Evolutionary conservation across 169 alveolate genomes (phyloP), one percentile per base, ranked within the genome.

Genomic region (Cryptosporidium andersoni): DNA sequence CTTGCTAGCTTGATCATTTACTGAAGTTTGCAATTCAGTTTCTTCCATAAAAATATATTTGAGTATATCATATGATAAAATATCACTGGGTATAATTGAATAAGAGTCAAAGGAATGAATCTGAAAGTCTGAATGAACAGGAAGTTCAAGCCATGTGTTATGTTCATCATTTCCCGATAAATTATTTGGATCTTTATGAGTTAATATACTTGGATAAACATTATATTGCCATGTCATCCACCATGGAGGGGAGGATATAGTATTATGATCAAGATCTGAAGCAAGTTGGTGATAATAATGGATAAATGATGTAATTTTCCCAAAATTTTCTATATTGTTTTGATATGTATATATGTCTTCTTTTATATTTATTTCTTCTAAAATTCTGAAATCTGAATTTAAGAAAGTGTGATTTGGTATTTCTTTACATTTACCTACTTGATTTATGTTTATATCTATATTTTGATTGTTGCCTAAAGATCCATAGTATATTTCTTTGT

Each of bases 191-290:
- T 48, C 43, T 16, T 45, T 40, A 12, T 7, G 51, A 14, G 60
- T 12, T 3, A 56, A 74, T 14, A 74, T 36, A 1, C 62, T 45
- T 43, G 85, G 74, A 42, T 74, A 74, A 11, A 74, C 42, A 43
- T 74, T 66, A 1, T 60, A 56, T 14, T 74, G 85, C 85, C 85
- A 74, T 8, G 39, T 51, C 85, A 74, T 74, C 85, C 85, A 74
- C 85, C 85, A 74, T 14, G 85, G 85, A 12, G 85, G 66, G 43
- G 68, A 55, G 2, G 14, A 47, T 14, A 74, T 74, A 5, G 60
- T 11, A 34, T 48, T 16, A 49, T 74, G 74, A 40, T 74, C 85
- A 58, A 74, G 34, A 60, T 74, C 60, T 11, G 60, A 25, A 34
- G 85, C 40, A 43, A 45, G 14, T 39, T 74, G 67, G 36, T 74